These are phyloP conservation scores for Fusarium sp. DNA, from an alignment of 2,329 filamentous ascomycete species.

Conservation along the genomic window DNA sequence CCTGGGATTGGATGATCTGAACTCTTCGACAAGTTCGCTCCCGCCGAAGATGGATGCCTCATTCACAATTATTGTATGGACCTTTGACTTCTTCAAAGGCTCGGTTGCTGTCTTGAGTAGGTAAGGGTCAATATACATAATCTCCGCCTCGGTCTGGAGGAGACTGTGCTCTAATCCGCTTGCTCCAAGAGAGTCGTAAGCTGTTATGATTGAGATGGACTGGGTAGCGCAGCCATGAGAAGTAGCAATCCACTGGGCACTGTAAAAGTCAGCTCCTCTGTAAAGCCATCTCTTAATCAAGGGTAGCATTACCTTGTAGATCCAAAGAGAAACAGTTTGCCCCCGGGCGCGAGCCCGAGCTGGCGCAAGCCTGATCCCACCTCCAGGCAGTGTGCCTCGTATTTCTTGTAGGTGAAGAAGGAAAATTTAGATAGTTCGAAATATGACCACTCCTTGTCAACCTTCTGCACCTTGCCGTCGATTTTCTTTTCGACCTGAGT, in stretches of 20 bases:
- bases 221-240: slow-evolving; percentile 86
- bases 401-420: slow-evolving; percentile 83
- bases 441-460: slow-evolving; percentile 91
- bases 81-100: slow-evolving; percentile 67
- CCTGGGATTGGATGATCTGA: slow-evolving; percentile 67
- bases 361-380: slow-evolving; percentile 80
- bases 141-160: slow-evolving; percentile 81
- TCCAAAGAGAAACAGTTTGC: slow-evolving; percentile 84
- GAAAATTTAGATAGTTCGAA: slow-evolving; percentile 84
- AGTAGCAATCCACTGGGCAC: slow-evolving; percentile 84
- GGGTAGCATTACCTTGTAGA: slow-evolving; percentile 73
- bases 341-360: slow-evolving; percentile 74
- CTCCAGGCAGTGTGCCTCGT: slow-evolving; percentile 76
- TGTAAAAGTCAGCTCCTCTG: slow-evolving; percentile 49
- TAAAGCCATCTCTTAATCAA: too few species aligned
- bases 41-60: slow-evolving; percentile 66
- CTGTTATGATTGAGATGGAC: slow-evolving; percentile 90
- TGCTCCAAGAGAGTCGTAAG: slow-evolving; percentile 91
- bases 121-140: slow-evolving; percentile 88
- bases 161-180: slow-evolving; percentile 88
- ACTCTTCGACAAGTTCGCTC: slow-evolving; percentile 64
- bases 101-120: slow-evolving; percentile 73
- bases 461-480: slow-evolving; percentile 80
- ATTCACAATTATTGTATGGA: slow-evolving; percentile 74
- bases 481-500: slow-evolving; percentile 91